Evolutionary conservation across 2,329 filamentous ascomycete genomes (phyloP).

Genomic region (Monosporascus sp.): DNA sequence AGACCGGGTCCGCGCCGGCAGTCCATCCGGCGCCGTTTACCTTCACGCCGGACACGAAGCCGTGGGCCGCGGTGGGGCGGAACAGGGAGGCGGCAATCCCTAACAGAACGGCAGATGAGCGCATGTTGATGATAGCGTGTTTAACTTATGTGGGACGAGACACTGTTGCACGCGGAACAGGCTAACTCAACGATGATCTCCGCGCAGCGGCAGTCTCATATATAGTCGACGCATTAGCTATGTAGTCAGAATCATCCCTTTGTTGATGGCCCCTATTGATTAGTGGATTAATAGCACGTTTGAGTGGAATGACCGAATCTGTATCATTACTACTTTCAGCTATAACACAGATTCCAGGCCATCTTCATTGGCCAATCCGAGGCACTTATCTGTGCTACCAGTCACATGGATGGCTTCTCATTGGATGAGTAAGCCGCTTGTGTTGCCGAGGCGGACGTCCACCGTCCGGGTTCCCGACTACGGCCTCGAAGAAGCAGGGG

Average conservation of each 20-base stretch:
- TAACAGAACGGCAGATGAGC: constrained; percentile 3
- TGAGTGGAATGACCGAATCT: background rate
- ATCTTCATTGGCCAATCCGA: constrained; percentile 8
- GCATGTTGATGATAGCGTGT: constrained; percentile 11
- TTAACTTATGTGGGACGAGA: background rate
- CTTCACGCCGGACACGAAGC: constrained; percentile 18
- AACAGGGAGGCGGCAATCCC: constrained; percentile 11
- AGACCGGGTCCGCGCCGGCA: constrained; percentile 17
- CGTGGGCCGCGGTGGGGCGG: constrained; percentile 11
- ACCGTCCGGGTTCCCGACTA: constrained; percentile 7
- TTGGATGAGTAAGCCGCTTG: constrained; percentile 5
- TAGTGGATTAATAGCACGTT: background rate
- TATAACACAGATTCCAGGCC: background rate
- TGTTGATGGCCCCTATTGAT: background rate
- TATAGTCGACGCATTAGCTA: background rate
- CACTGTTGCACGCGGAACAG: background rate
- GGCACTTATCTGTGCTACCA: background rate
- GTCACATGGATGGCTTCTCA: background rate
- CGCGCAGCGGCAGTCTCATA: background rate
- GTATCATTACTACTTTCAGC: background rate
- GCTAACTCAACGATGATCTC: background rate
- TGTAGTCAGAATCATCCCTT: background rate
- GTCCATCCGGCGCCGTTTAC: constrained; percentile 15
- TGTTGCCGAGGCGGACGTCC: constrained; percentile 13
- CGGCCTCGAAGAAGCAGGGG: background rate